phyloP scores from a whole-genome alignment of 352 stramenopile species.

The Pythium grandisporangium region DNA sequence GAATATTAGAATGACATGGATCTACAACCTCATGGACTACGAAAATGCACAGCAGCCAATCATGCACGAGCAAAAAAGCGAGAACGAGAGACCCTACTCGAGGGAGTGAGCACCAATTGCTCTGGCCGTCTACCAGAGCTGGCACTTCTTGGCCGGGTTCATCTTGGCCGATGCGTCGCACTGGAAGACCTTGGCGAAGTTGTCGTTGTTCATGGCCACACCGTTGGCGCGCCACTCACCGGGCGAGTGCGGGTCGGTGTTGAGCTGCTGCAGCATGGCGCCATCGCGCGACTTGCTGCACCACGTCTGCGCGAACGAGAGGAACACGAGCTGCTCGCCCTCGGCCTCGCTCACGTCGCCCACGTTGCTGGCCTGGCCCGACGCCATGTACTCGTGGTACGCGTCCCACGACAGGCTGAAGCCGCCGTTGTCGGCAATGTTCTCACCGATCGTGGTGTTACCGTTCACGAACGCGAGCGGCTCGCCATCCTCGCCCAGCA shows the following conservation, averaged over 20 bases:
- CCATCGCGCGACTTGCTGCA: constrained; percentile 43
- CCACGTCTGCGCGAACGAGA: constrained; percentile 61
- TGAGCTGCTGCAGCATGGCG: constrained; percentile 21
- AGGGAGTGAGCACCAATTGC: no score
- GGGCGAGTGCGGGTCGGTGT: constrained; percentile 39
- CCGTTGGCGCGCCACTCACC: constrained; percentile 21
- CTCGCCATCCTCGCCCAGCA: constrained; percentile 25
- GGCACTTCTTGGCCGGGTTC: constrained; percentile 15
- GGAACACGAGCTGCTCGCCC: constrained; percentile 51
- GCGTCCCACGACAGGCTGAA: constrained; percentile 50
- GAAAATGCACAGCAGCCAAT: no score
- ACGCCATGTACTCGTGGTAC: constrained; percentile 29
- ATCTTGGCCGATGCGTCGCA: constrained; percentile 8
- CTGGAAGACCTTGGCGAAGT: constrained; percentile 11
- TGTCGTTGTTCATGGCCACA: constrained; percentile 16
- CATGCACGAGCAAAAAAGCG: no score
- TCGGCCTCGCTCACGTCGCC: constrained; percentile 8
- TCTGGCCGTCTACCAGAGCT: constrained; percentile 13
- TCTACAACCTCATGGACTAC: no score
- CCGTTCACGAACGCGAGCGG: constrained; percentile 45
- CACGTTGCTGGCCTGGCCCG: constrained; percentile 2
- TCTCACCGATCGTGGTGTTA: constrained; percentile 55
- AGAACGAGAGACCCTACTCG: no score
- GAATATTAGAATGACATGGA: no score
- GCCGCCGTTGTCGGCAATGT: constrained; percentile 75